These are phyloP conservation scores for Thermochaetoides thermophila DNA, from an alignment of 495 filamentous ascomycete species.

Conservation along the genomic window DNA sequence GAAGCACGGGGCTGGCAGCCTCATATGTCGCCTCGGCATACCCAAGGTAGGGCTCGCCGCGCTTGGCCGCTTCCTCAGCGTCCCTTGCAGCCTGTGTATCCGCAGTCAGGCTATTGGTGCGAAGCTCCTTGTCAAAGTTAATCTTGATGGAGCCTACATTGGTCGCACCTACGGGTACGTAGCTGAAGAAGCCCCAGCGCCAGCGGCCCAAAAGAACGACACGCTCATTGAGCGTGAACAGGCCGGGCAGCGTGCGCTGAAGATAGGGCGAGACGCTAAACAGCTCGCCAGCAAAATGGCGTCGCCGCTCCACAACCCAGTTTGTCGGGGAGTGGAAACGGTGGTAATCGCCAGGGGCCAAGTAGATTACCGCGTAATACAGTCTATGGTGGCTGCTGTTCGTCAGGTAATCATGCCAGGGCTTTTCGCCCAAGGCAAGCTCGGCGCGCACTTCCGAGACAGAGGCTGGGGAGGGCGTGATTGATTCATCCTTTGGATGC, in stretches of 20 bases:
- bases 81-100: conserved; percentile 78
- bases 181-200: conserved; percentile 95
- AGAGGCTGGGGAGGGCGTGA: conserved; percentile 46
- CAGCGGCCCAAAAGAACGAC: conserved; percentile 88
- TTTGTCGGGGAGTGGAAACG: conserved; percentile 88
- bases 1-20: conserved; percentile 57
- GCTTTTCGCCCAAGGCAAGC: conserved; percentile 54
- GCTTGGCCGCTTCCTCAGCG: conserved; percentile 56
- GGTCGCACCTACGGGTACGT: conserved; percentile 91
- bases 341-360: conserved; percentile 98
- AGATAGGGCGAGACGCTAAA: conserved; percentile 92
- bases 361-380: conserved; percentile 90
- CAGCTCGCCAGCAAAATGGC: conserved; percentile 93
- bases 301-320: conserved; percentile 83
- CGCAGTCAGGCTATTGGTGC: conserved; percentile 80
- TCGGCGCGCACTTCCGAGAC: conserved; percentile 75
- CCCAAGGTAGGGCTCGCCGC: conserved; percentile 68
- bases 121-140: conserved; percentile 90
- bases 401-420: conserved; percentile 60
- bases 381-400: conserved; percentile 49
- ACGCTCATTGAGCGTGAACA: conserved; percentile 94
- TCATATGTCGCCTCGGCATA: conserved; percentile 85
- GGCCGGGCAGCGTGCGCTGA: conserved; percentile 73
- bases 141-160: conserved; percentile 95
- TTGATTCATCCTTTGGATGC: conserved; percentile 27